phyloP scores from a whole-genome alignment of 306 rosid genomes.

The Fagus crenata region DNA sequence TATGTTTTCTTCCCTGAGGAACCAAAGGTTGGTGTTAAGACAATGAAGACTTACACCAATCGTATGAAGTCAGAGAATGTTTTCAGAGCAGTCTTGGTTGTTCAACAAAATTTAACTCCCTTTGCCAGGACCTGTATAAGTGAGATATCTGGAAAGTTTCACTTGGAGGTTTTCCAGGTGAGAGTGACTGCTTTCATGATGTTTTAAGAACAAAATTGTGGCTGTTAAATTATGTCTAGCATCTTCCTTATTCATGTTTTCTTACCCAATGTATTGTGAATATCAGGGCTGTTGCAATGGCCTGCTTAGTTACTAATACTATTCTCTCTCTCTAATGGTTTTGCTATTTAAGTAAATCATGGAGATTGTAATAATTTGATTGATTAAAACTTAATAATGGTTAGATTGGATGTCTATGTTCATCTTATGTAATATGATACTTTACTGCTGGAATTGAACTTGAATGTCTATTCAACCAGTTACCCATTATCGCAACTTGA shows the following conservation, averaged over 20 bases:
- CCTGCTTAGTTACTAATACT: not conserved
- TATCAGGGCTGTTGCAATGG: not conserved
- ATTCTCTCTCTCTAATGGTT: not conserved
- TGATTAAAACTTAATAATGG: not conserved
- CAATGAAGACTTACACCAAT: conserved; percentile 39
- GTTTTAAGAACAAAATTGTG: not conserved
- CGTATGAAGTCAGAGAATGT: conserved; percentile 78
- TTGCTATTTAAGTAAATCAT: not conserved
- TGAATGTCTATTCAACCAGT: not conserved
- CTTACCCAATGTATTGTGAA: not conserved
- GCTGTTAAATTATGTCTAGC: not conserved
- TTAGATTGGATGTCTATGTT: not conserved
- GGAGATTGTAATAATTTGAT: no score
- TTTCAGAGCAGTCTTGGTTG: conserved; percentile 58
- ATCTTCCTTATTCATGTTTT: not conserved
- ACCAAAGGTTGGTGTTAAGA: conserved; percentile 35
- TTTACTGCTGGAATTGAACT: not conserved
- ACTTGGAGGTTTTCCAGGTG: conserved; percentile 43
- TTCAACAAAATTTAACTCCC: conserved; percentile 31
- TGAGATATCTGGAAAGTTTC: no score
- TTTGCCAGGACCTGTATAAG: no score
- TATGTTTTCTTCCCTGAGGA: conserved; percentile 75
- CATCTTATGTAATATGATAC: not conserved
- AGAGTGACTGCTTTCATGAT: conserved; percentile 8
- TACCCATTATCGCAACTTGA: not conserved